Evolutionary conservation across 2,329 filamentous ascomycete genomes (phyloP), one percentile per base, ranked within the genome.

Genomic region (Alternaria consortialis): DNA sequence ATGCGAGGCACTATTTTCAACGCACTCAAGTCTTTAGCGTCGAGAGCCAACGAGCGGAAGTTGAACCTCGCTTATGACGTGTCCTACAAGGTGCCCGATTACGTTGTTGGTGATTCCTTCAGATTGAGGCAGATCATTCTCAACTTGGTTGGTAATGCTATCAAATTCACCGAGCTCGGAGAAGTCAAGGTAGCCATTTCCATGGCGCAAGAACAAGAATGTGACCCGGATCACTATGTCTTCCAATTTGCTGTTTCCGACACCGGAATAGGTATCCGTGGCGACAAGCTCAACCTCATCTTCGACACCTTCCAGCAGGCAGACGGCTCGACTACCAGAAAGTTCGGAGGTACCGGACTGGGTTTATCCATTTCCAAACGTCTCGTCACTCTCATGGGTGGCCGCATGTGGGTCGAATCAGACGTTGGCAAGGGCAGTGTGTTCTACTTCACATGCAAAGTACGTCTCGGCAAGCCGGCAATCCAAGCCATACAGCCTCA

Each of bases 241-340:
- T 94, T 97, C 77, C 93, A 98, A 80, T 98, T 98, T 80, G 90
- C 94, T 56, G 95, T 99, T 34, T 91, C 92, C 20, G 95, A 98
- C 78, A 98, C 95, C 36, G 95, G 95, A 69, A 99, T 98, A 73
- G 95, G 95, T 72, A 98, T 98, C 71, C 92, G 94, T 72, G 88
- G 91, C 66, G 94, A 98, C 81, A 98, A 98, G 82, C 87, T 98
- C 54, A 93, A 97, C 76, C 85, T 98, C 67, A 98, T 99, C 76
- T 98, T 99, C 80, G 95, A 98, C 81, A 98, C 94, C 0, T 98
- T 98, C 88, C 94, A 97, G 79, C 95, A 98, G 82, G 95, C 95
- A 20, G 95, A 98, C 77, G 94, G 94, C 37, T 97, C 94, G 34
- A 98, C 96, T 79, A 98, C 94, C 2, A 88, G 94, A 71, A 95